Evolutionary conservation across 192 early-diverging fungal species (phyloP).

Genomic region (Ramicandelaber brevisporus): DNA sequence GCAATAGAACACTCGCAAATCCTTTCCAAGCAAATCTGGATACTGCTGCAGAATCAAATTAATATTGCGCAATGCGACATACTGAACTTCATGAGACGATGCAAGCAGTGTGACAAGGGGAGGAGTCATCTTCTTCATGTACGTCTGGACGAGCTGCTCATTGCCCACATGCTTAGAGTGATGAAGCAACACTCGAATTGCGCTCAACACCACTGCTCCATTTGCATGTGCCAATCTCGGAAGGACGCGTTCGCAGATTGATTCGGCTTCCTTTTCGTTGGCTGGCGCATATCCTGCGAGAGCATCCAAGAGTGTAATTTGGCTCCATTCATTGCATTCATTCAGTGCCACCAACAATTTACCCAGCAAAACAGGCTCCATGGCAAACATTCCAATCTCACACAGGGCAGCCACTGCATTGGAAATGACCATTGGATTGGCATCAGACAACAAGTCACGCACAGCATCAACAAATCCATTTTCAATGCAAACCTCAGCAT

Average conservation of each 20-base stretch:
- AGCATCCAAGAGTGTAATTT: constrained; percentile 78
- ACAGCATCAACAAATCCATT: constrained; percentile 73
- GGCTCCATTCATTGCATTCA: constrained; percentile 98
- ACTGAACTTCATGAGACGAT: constrained; percentile 82
- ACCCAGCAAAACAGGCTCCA: constrained; percentile 39
- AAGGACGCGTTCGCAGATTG: constrained; percentile 70
- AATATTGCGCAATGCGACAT: constrained; percentile 90
- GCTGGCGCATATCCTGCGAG: constrained; percentile 49
- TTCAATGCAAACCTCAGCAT: constrained; percentile 61
- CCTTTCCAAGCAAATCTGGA: constrained; percentile 62
- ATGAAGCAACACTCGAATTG: constrained; percentile 36
- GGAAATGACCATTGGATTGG: constrained; percentile 91
- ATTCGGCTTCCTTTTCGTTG: constrained; percentile 59
- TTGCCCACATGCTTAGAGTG: constrained; percentile 28
- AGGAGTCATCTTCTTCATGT: constrained; percentile 79
- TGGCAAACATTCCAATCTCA: constrained; percentile 66
- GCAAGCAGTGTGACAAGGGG: constrained; percentile 82
- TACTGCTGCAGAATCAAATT: constrained; percentile 81
- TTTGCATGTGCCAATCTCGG: constrained; percentile 91
- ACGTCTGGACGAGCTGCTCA: constrained; percentile 40
- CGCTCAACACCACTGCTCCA: constrained; percentile 79
- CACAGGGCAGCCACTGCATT: constrained; percentile 80
- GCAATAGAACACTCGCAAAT: constrained; percentile 92
- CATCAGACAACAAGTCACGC: constrained; percentile 74
- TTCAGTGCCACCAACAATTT: constrained; percentile 85